Base-by-base conservation (phyloP, 2,329 filamentous ascomycete genomes). In the Cercospora berteroae region DNA sequence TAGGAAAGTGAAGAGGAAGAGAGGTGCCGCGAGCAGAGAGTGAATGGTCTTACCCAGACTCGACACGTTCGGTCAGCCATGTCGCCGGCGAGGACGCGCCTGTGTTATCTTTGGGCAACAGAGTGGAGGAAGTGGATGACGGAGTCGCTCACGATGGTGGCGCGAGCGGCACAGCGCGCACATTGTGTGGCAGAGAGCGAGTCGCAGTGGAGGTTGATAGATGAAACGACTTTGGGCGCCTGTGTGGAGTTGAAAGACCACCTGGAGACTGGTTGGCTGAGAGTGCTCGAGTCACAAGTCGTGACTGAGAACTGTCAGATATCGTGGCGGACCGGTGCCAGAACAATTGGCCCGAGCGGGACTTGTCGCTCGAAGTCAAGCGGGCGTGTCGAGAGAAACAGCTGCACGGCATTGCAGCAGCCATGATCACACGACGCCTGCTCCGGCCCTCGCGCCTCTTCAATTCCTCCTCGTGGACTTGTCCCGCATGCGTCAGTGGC, bases 341-440 rank as follows among this genome's bases (percentile, higher is more conserved):
- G 18, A 58, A 58, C 16, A 20, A 10, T 27, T 36, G 55, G 55
- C 55, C 55, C 55, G 55, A 58, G 55, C 55, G 55, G 27, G 55
- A 58, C 55, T 12, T 31, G 27, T 33, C 12, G 23, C 23, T 55
- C 23, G 48, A 23, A 55, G 48, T 55, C 48, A 27, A 8, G 20
- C 23, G 23, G 18, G 20, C 16, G 36, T 42, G 44, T 25, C 20
- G 9, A 13, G 12, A 55, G 48, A 27, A 55, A 55, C 23, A 55
- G 48, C 23, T 55, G 48, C 23, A 55, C 48, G 29, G 56, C 29
- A 55, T 29, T 20, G 20, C 44, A 50, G 39, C 69, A 56, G 67
- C 58, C 63, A 77, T 77, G 76, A 73, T 76, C 68, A 75, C 74
- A 33, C 73, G 76, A 74, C 71, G 71, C 57, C 56, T 76, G 70